Evolutionary conservation across 345 rosid genomes (phyloP).

Genomic region (Camelina laxa): DNA sequence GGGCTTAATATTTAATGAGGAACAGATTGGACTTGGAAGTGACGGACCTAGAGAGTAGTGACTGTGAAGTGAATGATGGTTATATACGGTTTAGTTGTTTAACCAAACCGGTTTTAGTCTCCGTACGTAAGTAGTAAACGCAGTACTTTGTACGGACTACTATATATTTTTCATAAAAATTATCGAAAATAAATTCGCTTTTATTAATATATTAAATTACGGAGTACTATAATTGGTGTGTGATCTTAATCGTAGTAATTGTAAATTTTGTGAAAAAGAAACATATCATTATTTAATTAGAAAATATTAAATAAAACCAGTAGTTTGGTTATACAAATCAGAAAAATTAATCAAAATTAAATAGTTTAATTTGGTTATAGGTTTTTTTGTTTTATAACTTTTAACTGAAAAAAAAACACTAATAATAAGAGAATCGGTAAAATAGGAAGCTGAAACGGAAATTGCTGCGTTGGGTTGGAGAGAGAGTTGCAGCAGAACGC

Average conservation of each 20-base stretch:
- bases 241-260: background rate
- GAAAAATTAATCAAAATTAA: background rate
- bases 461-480: conserved; percentile 35
- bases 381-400: background rate
- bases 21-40: no score
- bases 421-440: conserved; percentile 2
- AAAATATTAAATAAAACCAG: background rate
- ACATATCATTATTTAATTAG: no score
- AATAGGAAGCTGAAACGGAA: conserved; percentile 38
- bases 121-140: no score
- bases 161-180: background rate
- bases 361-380: background rate
- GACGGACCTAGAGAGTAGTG: no score
- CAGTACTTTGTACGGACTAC: background rate
- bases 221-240: no score
- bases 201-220: no score
- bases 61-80: background rate
- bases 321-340: background rate
- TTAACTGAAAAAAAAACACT: conserved; percentile 14
- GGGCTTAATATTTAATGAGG: background rate
- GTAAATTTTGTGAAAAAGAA: background rate
- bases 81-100: background rate
- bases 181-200: background rate
- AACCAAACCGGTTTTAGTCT: background rate
- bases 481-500: conserved; percentile 35